Evolutionary conservation across 371 early-diverging fungal species (phyloP), one percentile per base, ranked within the genome.

Genomic region (Mucor sp.): DNA sequence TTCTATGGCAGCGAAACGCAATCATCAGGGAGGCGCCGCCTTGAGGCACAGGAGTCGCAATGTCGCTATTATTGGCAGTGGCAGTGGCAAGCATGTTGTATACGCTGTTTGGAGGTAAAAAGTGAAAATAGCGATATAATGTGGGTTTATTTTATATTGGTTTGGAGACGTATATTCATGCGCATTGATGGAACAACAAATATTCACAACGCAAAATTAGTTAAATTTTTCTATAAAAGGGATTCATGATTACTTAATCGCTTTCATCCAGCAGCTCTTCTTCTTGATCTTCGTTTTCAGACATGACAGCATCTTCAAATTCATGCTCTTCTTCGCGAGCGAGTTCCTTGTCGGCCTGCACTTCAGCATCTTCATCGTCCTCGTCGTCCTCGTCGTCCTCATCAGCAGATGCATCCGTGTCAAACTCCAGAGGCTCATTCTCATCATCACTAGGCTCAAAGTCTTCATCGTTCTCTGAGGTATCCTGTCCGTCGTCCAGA

Each of bases 11-110:
- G 59, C 85, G 85, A 69, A 82, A 89, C 11, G 90, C 91, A 5
- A 90, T 76, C 69, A 90, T 83, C 27, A 90, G 80, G 1, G 91
- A 90, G n/a, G 86, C 90, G 19, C 89, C 89, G 27, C 86, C 80
- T 60, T 80, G 82, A 23, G 81, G 78, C 8, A 41, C 59, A 12
- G 78, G 76, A 4, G 53, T 53, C 6, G 15, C 15, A 14, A 53
- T 53, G 27, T 53, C 53, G 27, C 15, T 4, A 27, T 25, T 1
- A 19, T 25, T 1, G 8, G 41, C 41, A 35, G 19, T 8, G 8
- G 30, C 17, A 33, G 59, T 39, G 15, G 57, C 57, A 33, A 57
- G 32, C 57, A 57, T 57, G 15, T 17, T 57, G 25, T 55, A 28
- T 53, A 4, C 14, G n/a, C 23, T 25, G 7, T 33, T 11, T 33